These are phyloP conservation scores for Exophiala oligosperma DNA, from an alignment of 2,329 filamentous ascomycete genomes.

Conservation along the genomic window DNA sequence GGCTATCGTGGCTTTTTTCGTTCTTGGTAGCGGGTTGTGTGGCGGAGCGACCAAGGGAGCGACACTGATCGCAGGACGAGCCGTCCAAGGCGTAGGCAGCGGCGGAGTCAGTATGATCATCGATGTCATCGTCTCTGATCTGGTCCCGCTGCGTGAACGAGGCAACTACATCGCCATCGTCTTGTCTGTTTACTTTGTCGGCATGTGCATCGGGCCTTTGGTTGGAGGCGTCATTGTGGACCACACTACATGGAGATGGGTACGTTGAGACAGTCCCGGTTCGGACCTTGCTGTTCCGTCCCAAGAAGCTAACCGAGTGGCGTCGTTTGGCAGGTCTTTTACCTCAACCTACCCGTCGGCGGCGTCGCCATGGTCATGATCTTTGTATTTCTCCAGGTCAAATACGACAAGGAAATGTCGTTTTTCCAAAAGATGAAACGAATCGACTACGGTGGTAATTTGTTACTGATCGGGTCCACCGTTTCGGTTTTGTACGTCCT, in stretches of 20 bases:
- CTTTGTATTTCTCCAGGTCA: slow-evolving; percentile 4
- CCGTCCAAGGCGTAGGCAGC: slow-evolving; percentile 45
- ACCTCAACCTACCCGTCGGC: slow-evolving; percentile 57
- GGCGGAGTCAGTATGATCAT: slow-evolving; percentile 47
- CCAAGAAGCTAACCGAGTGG: slow-evolving; percentile 26
- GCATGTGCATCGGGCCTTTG: slow-evolving; percentile 49
- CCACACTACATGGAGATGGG: slow-evolving; percentile 66
- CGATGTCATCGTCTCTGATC: slow-evolving; percentile 49
- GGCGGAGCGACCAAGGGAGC: slow-evolving; percentile 40
- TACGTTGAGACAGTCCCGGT: too few relatives aligned
- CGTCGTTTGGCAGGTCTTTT: slow-evolving; percentile 38
- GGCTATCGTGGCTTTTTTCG: slow-evolving; percentile 42
- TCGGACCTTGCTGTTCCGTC: too few relatives aligned
- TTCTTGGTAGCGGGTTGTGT: slow-evolving; percentile 39
- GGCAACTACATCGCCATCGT: slow-evolving; percentile 44
- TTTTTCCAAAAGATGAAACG: slow-evolving; percentile 43
- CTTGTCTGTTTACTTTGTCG: neutral
- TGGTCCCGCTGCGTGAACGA: slow-evolving; percentile 51
- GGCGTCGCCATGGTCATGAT: slow-evolving; percentile 52
- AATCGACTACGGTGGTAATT: slow-evolving; percentile 61
- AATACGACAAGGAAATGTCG: neutral
- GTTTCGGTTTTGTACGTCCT: slow-evolving; percentile 47
- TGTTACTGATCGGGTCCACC: slow-evolving; percentile 46
- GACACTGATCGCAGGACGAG: slow-evolving; percentile 39
- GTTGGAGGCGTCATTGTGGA: slow-evolving; percentile 63